Percentiles rank a stretch among this genome's conserved stretches.
phyloP scores from a whole-genome alignment of 345 rosid species.

The Eucalyptus leucophloia region DNA sequence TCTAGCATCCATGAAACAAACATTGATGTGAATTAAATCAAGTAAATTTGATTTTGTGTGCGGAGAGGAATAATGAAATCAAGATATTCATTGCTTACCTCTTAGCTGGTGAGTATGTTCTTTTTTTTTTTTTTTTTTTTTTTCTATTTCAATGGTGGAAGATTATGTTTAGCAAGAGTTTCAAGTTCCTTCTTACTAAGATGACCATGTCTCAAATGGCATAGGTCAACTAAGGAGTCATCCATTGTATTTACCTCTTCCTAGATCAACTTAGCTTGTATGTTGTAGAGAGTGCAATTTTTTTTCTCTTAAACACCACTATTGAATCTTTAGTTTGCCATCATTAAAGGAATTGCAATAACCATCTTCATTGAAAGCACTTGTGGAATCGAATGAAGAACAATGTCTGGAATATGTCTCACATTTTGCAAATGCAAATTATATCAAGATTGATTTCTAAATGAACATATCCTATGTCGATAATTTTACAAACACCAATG shows the following conservation, averaged over 20 bases:
- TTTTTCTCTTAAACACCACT: not conserved
- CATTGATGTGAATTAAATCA: not conserved
- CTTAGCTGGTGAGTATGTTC: not conserved
- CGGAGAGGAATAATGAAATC: not conserved
- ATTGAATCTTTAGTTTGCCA: not conserved
- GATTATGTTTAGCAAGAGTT: not conserved
- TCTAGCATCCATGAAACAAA: not conserved
- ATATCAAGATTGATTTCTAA: not conserved
- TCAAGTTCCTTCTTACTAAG: not conserved
- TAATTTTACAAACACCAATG: not conserved
- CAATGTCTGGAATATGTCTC: not conserved
- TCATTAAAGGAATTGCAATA: not conserved
- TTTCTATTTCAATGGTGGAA: not conserved
- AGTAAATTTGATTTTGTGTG: not conserved
- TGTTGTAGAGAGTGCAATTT: not conserved
- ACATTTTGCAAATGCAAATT: not conserved
- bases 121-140: rapidly evolving
- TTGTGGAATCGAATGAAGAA: not conserved
- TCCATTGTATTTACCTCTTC: not conserved
- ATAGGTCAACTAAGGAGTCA: not conserved
- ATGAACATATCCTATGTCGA: not conserved
- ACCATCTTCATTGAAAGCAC: not conserved
- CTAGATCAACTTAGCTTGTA: not conserved
- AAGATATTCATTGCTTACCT: not conserved
- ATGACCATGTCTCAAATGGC: not conserved